Evolutionary conservation across 2,329 filamentous ascomycete genomes (phyloP).

Genomic region (Cladosporium sp.): DNA sequence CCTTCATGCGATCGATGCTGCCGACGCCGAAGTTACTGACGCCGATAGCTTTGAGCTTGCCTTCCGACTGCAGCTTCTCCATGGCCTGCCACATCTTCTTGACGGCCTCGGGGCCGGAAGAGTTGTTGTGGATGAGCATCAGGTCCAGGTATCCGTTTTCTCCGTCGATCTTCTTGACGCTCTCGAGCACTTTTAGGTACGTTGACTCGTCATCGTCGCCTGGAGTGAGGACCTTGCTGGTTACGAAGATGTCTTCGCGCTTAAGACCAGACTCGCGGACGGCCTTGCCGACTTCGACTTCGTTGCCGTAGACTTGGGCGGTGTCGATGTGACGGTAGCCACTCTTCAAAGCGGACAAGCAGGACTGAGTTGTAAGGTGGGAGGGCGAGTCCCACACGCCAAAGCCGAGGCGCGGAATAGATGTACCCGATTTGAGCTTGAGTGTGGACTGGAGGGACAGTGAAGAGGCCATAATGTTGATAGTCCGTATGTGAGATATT

Average conservation of each 20-base stretch:
- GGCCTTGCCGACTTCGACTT: conserved; percentile 65
- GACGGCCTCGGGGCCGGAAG: conserved; percentile 54
- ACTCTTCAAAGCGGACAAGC: conserved; percentile 56
- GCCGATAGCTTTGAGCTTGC: conserved; percentile 64
- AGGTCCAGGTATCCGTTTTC: conserved; percentile 67
- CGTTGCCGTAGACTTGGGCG: conserved; percentile 70
- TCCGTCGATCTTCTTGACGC: conserved; percentile 61
- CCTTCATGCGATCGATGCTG: conserved; percentile 68
- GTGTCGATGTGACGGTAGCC: conserved; percentile 68
- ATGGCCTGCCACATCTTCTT: conserved; percentile 67
- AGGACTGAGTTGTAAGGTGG: conserved; percentile 50
- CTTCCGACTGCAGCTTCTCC: conserved; percentile 61
- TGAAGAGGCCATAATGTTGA: conserved; percentile 30
- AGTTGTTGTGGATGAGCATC: conserved; percentile 68
- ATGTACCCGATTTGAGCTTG: conserved; percentile 51
- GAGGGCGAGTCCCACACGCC: conserved; percentile 63
- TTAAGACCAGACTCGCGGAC: conserved; percentile 57
- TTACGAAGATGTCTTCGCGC: conserved; percentile 65
- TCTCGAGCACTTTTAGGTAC: conserved; percentile 60
- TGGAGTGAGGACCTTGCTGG: conserved; percentile 65
- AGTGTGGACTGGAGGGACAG: conserved; percentile 51
- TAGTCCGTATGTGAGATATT: conserved; percentile 8
- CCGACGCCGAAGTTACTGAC: conserved; percentile 71
- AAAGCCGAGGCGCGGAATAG: conserved; percentile 68
- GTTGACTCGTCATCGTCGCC: conserved; percentile 57